phyloP scores from a whole-genome alignment of 2,329 filamentous ascomycete genomes.

The Berkeleyomyces rouxiae region DNA sequence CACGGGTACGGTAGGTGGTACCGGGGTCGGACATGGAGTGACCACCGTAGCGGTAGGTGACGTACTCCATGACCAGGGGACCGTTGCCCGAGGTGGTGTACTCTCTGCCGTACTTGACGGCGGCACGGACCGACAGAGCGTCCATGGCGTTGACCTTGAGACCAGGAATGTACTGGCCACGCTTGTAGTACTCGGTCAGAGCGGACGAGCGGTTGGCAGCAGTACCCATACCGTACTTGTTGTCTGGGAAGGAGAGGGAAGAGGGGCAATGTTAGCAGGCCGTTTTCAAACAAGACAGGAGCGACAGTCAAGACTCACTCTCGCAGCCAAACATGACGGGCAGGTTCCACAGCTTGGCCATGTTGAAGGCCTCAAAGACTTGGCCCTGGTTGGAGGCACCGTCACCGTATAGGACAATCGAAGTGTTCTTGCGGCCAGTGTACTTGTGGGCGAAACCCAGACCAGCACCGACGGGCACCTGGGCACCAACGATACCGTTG shows the following conservation, averaged over 20 bases:
- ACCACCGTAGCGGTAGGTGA: conserved; percentile 97
- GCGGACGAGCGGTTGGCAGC: conserved; percentile 86
- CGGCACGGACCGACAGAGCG: conserved; percentile 91
- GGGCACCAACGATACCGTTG: conserved; percentile 96
- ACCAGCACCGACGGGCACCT: conserved; percentile 92
- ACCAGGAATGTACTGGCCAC: conserved; percentile 97
- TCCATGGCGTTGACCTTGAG: conserved; percentile 99
- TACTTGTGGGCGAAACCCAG: conserved; percentile 97
- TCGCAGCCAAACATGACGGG: conserved; percentile 94
- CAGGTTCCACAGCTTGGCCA: conserved; percentile 98
- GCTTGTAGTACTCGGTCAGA: conserved; percentile 99
- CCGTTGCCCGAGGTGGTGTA: conserved; percentile 72
- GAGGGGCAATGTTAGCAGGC: not conserved
- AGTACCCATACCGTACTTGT: conserved; percentile 99
- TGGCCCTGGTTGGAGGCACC: conserved; percentile 98
- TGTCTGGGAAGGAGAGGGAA: conserved; percentile 44
- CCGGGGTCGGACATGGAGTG: conserved; percentile 99
- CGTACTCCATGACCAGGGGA: conserved; percentile 92
- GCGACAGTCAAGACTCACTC: conserved; percentile 46
- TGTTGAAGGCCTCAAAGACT: conserved; percentile 99
- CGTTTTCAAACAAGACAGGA: not conserved
- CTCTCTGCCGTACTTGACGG: conserved; percentile 84
- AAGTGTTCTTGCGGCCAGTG: conserved; percentile 67
- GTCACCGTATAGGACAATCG: conserved; percentile 87
- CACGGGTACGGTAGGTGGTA: conserved; percentile 96